phyloP scores from a whole-genome alignment of 2,329 filamentous ascomycete genomes.

The Whalleya microplaca region DNA sequence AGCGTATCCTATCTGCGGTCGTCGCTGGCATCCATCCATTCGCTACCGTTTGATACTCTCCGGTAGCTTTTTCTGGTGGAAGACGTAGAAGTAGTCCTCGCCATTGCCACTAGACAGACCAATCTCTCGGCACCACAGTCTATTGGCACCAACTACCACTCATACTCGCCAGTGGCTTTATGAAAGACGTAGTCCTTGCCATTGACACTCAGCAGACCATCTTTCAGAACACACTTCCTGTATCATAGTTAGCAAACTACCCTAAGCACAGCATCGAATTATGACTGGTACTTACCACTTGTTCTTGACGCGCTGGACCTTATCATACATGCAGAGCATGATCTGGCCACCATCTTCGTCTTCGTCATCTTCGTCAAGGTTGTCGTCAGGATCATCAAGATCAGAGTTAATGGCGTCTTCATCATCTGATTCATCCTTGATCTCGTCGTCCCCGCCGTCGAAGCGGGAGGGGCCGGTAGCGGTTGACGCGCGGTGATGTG shows the following conservation, averaged over 20 bases:
- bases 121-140: no score
- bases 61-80: no score
- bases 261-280: neutral
- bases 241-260: constrained; percentile 30
- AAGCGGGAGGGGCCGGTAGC: constrained; percentile 50
- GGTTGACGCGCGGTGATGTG: constrained; percentile 24
- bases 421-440: constrained; percentile 63
- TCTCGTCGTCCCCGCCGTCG: constrained; percentile 67
- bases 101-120: no score
- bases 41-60: no score
- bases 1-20: no score
- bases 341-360: constrained; percentile 86
- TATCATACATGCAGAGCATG: constrained; percentile 99
- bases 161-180: constrained; percentile 95
- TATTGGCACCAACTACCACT: constrained; percentile 78
- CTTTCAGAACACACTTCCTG: constrained; percentile 97
- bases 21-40: no score
- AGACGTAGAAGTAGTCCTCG: neutral
- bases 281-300: constrained; percentile 69
- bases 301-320: constrained; percentile 98
- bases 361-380: constrained; percentile 80
- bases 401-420: constrained; percentile 99
- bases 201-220: constrained; percentile 90
- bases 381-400: constrained; percentile 91
- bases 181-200: constrained; percentile 98